A percentile compares a stretch with the other conserved stretches of the same genome.
phyloP scores from a whole-genome alignment of 768 basidiomycete species.

The Mycena vitilis region DNA sequence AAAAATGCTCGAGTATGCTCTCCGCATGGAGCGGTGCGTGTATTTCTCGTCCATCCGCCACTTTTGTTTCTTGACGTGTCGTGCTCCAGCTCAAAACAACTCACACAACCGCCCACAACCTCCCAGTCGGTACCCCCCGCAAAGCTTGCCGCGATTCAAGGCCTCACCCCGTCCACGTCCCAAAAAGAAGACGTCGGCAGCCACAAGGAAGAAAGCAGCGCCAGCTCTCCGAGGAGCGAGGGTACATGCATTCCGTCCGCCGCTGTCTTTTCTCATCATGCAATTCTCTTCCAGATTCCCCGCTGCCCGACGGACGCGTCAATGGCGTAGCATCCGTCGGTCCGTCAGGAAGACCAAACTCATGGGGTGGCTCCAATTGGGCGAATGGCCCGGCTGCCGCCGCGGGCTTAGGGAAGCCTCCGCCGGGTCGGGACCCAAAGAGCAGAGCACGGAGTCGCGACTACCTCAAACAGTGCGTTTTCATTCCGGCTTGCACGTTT shows the following conservation, averaged over 20 bases:
- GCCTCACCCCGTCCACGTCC: conserved; percentile 57
- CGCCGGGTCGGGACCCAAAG: conserved; percentile 92
- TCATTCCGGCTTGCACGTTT: conserved; percentile 45
- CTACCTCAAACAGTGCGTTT: conserved; percentile 93
- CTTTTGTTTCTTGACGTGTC: conserved; percentile 50
- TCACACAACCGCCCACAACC: conserved; percentile 62
- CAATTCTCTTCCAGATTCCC: conserved; percentile 65
- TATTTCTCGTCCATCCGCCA: conserved; percentile 29
- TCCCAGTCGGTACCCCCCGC: conserved; percentile 70
- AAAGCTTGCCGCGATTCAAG: conserved; percentile 74
- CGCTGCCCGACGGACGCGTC: conserved; percentile 74
- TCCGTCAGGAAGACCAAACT: conserved; percentile 62
- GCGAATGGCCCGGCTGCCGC: conserved; percentile 57
- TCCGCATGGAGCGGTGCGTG: conserved; percentile 93
- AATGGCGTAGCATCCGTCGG: conserved; percentile 67
- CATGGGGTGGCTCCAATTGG: conserved; percentile 66
- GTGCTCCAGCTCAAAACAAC: conserved; percentile 79
- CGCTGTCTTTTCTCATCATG: conserved; percentile 29
- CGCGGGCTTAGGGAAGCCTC: conserved; percentile 74
- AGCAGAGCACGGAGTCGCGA: conserved; percentile 94
- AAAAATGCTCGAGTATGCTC: conserved; percentile 98
- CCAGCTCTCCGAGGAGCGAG: conserved; percentile 88
- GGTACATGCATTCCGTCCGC: conserved; percentile 55
- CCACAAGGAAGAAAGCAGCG: conserved; percentile 83
- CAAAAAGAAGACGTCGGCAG: conserved; percentile 80